A percentile compares a stretch with the other conserved stretches of the same genome.
Evolutionary conservation across 805 yeast genomes (phyloP).

Genomic region (Candida sanyiensis): DNA sequence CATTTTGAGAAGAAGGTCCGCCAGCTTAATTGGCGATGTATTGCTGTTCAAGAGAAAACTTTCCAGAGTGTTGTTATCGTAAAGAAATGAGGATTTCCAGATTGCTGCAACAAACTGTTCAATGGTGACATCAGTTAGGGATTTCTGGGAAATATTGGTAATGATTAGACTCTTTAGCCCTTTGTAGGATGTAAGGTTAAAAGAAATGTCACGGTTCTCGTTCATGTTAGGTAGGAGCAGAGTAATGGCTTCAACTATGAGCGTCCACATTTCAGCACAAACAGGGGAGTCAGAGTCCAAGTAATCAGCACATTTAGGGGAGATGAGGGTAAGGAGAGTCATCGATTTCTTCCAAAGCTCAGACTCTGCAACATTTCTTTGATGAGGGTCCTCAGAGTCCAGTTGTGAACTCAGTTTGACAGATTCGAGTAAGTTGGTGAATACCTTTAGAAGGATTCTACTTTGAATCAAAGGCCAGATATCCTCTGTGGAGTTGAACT

Average conservation of each 20-base stretch:
- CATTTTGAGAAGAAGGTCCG: slow-evolving; percentile 34
- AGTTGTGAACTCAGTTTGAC: slow-evolving; percentile 35
- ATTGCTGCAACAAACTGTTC: slow-evolving; percentile 42
- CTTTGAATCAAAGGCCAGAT: slow-evolving; percentile 37
- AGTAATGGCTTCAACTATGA: slow-evolving; percentile 36
- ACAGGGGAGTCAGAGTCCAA: slow-evolving; percentile 16
- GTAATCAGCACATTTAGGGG: slow-evolving; percentile 26
- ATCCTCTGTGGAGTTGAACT: slow-evolving; percentile 30
- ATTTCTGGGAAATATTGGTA: slow-evolving; percentile 31
- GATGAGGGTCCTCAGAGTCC: slow-evolving; percentile 24
- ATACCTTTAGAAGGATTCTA: slow-evolving; percentile 38
- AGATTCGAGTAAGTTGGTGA: slow-evolving; percentile 48
- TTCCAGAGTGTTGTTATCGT: slow-evolving; percentile 53
- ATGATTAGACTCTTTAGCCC: slow-evolving; percentile 37
- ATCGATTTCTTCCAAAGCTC: slow-evolving; percentile 55
- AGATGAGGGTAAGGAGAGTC: slow-evolving; percentile 33
- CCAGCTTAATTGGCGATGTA: slow-evolving; percentile 31
- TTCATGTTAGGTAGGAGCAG: slow-evolving; percentile 33
- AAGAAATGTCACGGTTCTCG: slow-evolving; percentile 34
- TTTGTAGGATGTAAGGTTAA: slow-evolving; percentile 41
- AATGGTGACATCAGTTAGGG: slow-evolving; percentile 30
- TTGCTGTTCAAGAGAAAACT: slow-evolving; percentile 27
- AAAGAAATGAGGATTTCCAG: slow-evolving; percentile 56
- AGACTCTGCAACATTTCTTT: slow-evolving; percentile 10
- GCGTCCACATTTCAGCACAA: slow-evolving; percentile 31